Conservation (phyloP, 2,329 filamentous ascomycete species). For the Davidsoniella neocaledoniae region DNA sequence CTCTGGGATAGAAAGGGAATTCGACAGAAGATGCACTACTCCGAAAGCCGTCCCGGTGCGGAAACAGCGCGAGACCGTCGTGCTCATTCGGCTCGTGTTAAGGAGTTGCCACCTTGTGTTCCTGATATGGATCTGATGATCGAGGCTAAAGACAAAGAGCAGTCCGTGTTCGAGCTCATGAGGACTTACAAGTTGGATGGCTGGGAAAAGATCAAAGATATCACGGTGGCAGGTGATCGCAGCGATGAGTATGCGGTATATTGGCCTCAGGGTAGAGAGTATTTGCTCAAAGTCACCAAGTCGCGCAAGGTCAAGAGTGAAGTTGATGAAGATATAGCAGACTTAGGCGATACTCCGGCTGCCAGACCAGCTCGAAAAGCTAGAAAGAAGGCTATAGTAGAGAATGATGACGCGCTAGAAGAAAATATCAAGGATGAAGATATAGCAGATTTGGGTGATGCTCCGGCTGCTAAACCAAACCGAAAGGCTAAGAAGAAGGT, state of each 20-base stretch:
- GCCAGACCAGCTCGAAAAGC: not conserved
- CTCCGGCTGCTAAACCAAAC: not conserved
- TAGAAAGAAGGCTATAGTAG: not conserved
- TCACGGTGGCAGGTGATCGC: conserved; percentile 45
- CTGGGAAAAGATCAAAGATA: conserved; percentile 55
- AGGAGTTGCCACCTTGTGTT: conserved; percentile 64
- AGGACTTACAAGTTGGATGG: conserved; percentile 70
- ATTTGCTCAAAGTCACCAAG: conserved; percentile 75
- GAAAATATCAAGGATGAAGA: not conserved
- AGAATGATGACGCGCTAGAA: not conserved
- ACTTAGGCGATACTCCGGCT: not conserved
- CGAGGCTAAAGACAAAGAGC: conserved; percentile 95
- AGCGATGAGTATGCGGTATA: conserved; percentile 12
- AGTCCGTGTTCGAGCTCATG: conserved; percentile 92
- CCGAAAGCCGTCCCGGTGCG: conserved; percentile 51
- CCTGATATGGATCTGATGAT: conserved; percentile 94
- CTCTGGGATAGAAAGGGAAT: conserved; percentile 78
- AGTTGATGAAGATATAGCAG: conserved; percentile 20
- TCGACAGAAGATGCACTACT: conserved; percentile 94
- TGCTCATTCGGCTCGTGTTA: conserved; percentile 71
- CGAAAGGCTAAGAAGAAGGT: not conserved
- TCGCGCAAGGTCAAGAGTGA: conserved; percentile 33
- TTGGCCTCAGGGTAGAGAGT: conserved; percentile 79
- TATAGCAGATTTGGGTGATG: too few relatives aligned
- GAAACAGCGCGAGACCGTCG: conserved; percentile 44